Evolutionary conservation across 2,329 filamentous ascomycete genomes (phyloP), one percentile per base, ranked within the genome.

Genomic region (Xylaria sp.): DNA sequence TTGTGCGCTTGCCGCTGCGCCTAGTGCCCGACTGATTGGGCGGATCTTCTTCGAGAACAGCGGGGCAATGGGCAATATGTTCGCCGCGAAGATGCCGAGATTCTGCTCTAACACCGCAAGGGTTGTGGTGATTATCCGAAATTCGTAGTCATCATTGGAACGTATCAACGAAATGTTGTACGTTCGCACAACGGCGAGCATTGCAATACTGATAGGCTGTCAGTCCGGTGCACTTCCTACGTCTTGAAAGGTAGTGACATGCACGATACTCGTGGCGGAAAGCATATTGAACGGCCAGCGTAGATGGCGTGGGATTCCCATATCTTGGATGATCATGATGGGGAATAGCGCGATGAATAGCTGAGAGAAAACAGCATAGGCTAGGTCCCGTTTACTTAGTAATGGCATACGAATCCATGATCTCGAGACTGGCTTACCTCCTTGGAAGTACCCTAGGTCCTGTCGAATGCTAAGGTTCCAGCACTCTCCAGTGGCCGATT

Each of bases 21-120:
- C 63, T 19, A 62, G 48, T 7, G 59, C 59, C 34, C 59, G 59
- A 45, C 63, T 62, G 39, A 60, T 57, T 11, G 56, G 54, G n/a
- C 59, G 48, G 13, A 58, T 56, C 22, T 52, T 53, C 29, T 55
- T 60, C 7, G 53, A 59, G 57, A 69, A 70, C 24, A 73, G 62
- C 2, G 70, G 61, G 2, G 69, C 65, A 21, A 74, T 62, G 20
- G 69, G 67, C 1, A 75, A 61, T 11, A 74, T 60, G 56, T 75
- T 75, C 37, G 72, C 68, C 7, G 71, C 65, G 8, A 72, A 55
- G 21, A 75, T 70, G 51, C 68, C 66, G n/a, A 73, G 44, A 60
- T 74, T 76, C 50, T 72, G 69, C 47, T 73, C 69, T 9, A 74
- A 71, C 66, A 71, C 64, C 13, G 67, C 66, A 29, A 75, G 62